Percentiles rank a stretch among this genome's conserved stretches.
These are phyloP conservation scores for Inga leiocalycina DNA, from an alignment of 306 rosid genomes.

Conservation along the genomic window DNA sequence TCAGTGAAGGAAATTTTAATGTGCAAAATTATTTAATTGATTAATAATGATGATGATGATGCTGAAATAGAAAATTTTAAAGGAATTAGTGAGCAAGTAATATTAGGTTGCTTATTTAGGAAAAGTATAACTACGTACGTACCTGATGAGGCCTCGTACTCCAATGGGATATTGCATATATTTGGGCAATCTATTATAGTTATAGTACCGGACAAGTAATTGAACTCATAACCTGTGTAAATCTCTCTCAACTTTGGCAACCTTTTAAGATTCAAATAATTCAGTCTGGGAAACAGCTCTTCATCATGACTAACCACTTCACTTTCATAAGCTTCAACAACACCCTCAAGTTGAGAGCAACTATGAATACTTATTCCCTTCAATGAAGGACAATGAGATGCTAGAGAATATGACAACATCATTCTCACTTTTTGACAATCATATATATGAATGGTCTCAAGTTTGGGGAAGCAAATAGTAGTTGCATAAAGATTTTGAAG, in stretches of 20 bases:
- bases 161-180: background rate
- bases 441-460: background rate
- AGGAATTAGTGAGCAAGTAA: no score
- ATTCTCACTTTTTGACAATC: background rate
- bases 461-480: background rate
- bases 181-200: no score
- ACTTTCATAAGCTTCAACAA: no score
- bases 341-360: no score
- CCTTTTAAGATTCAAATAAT: background rate
- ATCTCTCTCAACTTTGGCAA: background rate
- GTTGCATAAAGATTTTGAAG: background rate
- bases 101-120: background rate
- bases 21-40: no score
- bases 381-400: background rate
- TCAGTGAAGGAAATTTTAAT: no score
- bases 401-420: background rate
- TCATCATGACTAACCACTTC: no score
- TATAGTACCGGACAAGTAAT: background rate
- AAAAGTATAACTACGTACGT: background rate
- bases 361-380: no score
- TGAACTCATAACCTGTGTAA: background rate
- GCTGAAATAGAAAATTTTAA: no score
- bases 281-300: background rate
- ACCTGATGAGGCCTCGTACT: background rate
- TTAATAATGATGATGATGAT: no score